Evolutionary conservation across 2,329 filamentous ascomycete genomes (phyloP).

Genomic region (Penicillium expansum): DNA sequence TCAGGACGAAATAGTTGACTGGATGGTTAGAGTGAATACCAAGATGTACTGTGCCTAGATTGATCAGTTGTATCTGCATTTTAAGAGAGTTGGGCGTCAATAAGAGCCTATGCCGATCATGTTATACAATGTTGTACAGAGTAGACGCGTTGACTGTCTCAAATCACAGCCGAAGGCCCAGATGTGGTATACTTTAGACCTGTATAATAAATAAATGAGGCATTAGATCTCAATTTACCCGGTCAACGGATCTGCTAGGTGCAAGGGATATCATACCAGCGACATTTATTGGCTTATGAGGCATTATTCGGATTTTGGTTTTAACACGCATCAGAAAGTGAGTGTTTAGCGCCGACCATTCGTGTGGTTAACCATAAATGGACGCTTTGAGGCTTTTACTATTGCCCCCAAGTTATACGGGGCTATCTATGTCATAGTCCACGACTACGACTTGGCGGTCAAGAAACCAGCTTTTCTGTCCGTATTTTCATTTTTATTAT

Average conservation of each 20-base stretch:
- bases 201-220: background rate
- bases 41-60: background rate
- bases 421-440: conserved; percentile 1
- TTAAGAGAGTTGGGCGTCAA: background rate
- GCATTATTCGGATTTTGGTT: background rate
- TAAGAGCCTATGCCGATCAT: background rate
- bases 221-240: background rate
- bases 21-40: background rate
- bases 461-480: background rate
- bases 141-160: background rate
- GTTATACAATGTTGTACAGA: background rate
- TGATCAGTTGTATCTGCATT: background rate
- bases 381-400: conserved; percentile 12
- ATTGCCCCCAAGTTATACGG: background rate
- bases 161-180: background rate
- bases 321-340: background rate
- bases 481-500: too few species aligned
- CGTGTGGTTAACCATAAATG: conserved; percentile 1
- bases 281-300: background rate
- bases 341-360: conserved; percentile 4
- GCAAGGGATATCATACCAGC: conserved; percentile 1
- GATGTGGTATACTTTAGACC: background rate
- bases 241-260: background rate
- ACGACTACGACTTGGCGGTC: background rate
- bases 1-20: background rate